Conservation (phyloP, 2,329 filamentous ascomycete species). For the Epicoccum nigrum region DNA sequence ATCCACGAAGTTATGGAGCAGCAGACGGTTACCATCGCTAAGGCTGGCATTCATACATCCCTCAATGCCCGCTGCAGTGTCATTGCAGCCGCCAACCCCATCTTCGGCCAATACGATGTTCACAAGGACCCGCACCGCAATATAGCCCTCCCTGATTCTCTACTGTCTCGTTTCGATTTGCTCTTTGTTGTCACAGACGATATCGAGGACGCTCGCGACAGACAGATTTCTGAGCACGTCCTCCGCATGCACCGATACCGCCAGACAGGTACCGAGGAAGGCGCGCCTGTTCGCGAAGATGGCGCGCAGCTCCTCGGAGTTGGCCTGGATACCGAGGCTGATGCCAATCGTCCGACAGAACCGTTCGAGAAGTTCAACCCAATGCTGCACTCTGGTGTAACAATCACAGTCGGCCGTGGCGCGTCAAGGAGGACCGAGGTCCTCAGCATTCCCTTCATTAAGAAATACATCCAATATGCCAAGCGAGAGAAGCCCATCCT, state of each 20-base stretch:
- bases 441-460: constrained; percentile 95
- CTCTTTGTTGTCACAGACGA: constrained; percentile 98
- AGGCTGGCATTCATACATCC: constrained; percentile 97
- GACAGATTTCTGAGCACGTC: constrained; percentile 93
- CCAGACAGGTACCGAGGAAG: constrained; percentile 89
- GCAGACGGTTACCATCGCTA: constrained; percentile 98
- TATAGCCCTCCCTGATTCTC: constrained; percentile 93
- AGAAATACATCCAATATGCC: constrained; percentile 99
- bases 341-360: constrained; percentile 77
- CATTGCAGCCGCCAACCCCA: constrained; percentile 93
- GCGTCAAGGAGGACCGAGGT: constrained; percentile 81
- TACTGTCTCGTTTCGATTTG: constrained; percentile 97
- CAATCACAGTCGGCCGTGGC: constrained; percentile 74
- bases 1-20: constrained; percentile 99
- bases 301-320: constrained; percentile 83
- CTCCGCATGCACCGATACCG: constrained; percentile 97
- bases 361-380: constrained; percentile 96
- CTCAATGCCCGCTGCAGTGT: constrained; percentile 97
- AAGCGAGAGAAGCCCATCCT: constrained; percentile 90
- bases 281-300: constrained; percentile 90
- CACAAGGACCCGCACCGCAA: constrained; percentile 99
- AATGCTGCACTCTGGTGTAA: constrained; percentile 93
- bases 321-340: constrained; percentile 77
- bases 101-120: constrained; percentile 97
- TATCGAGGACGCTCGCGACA: constrained; percentile 90